These are phyloP conservation scores for Epichloe sylvatica DNA, from an alignment of 2,329 filamentous ascomycete genomes.

Conservation along the genomic window DNA sequence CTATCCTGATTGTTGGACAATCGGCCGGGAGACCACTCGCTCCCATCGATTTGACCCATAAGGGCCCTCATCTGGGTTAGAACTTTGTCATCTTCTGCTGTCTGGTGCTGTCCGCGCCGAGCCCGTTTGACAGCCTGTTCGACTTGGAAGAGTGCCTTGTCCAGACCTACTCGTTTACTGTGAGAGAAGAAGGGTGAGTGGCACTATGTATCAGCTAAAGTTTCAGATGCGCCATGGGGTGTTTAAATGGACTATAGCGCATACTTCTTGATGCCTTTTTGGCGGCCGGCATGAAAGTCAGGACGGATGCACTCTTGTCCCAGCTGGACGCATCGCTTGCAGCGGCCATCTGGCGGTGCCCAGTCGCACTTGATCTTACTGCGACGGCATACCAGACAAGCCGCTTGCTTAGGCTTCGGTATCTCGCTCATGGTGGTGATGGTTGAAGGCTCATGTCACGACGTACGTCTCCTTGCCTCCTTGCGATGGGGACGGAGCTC, in stretches of 20 bases:
- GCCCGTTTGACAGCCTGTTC: slow-evolving; percentile 53
- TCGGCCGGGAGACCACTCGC: slow-evolving; percentile 7
- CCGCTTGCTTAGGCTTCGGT: slow-evolving; percentile 28
- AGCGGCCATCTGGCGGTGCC: slow-evolving; percentile 34
- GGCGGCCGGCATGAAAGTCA: slow-evolving; percentile 59
- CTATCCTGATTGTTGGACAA: slow-evolving; percentile 10
- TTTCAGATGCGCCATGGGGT: too few species aligned
- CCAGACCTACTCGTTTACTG: slow-evolving; percentile 60
- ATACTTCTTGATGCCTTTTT: slow-evolving; percentile 67
- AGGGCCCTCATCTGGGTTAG: slow-evolving; percentile 29
- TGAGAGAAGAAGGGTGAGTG: neutral
- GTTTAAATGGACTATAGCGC: slow-evolving; percentile 6
- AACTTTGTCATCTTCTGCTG: slow-evolving; percentile 30
- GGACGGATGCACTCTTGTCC: slow-evolving; percentile 51
- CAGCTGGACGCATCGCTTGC: slow-evolving; percentile 46
- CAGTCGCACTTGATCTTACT: slow-evolving; percentile 57
- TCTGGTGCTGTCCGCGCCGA: slow-evolving; percentile 27
- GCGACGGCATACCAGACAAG: slow-evolving; percentile 49
- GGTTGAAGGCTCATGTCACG: neutral
- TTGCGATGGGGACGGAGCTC: too few species aligned
- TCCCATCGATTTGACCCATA: slow-evolving; percentile 18
- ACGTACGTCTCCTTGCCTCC: too few species aligned
- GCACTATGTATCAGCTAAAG: neutral
- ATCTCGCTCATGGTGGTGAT: slow-evolving; percentile 6
- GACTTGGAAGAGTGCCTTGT: slow-evolving; percentile 61